Evolutionary conservation across 306 rosid species (phyloP).

Genomic region (Glycyrrhiza uralensis): DNA sequence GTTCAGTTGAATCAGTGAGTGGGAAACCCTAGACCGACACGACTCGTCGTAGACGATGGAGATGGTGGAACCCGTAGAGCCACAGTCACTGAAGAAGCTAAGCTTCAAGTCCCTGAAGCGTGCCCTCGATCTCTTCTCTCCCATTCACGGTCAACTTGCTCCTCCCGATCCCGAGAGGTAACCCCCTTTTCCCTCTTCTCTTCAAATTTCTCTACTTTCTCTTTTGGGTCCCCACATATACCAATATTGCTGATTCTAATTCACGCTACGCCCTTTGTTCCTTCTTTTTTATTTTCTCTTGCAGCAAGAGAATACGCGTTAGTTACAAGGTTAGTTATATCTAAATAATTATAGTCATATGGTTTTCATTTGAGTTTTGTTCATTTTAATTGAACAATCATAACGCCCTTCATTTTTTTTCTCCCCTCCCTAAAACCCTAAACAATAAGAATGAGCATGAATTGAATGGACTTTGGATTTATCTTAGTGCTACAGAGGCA

Average conservation of each 20-base stretch:
- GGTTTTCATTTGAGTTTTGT: background rate
- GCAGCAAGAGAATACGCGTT: constrained; percentile 71
- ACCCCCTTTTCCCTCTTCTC: background rate
- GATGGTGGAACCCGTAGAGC: constrained; percentile 75
- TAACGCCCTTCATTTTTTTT: background rate
- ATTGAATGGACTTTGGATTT: background rate
- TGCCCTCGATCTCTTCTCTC: constrained; percentile 92
- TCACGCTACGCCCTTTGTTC: background rate
- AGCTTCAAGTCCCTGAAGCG: constrained; percentile 93
- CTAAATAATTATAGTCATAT: background rate
- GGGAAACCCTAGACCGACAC: constrained; percentile 7
- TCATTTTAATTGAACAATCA: background rate
- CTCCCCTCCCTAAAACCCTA: background rate
- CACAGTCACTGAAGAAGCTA: constrained; percentile 89
- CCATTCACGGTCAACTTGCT: constrained; percentile 61
- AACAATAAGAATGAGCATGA: background rate
- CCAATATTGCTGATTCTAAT: background rate
- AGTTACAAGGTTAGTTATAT: constrained; percentile 72
- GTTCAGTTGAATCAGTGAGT: background rate
- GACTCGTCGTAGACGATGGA: constrained; percentile 36
- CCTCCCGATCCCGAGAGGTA: constrained; percentile 73
- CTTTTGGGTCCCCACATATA: background rate
- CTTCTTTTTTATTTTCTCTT: background rate
- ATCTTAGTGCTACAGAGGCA: background rate
- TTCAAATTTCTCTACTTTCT: background rate